Evolutionary conservation across 2,329 filamentous ascomycete species (phyloP).

Genomic region (Aspergillus unguis): DNA sequence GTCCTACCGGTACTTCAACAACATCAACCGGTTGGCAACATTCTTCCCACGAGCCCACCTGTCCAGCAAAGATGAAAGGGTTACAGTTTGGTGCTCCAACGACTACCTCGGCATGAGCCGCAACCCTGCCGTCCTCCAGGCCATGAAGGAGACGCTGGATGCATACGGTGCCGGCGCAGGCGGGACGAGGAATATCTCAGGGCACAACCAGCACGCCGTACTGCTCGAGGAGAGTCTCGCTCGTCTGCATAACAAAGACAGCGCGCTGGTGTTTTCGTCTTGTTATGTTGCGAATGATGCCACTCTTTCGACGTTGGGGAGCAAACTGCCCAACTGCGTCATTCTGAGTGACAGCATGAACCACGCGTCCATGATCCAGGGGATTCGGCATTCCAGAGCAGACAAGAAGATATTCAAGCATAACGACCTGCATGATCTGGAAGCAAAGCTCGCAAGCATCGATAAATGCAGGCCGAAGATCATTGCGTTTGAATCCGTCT

Average conservation of each 20-base stretch:
- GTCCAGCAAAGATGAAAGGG: slow-evolving; percentile 73
- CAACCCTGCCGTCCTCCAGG: slow-evolving; percentile 78
- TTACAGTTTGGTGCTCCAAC: slow-evolving; percentile 99
- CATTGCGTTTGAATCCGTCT: slow-evolving; percentile 97
- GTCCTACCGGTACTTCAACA: slow-evolving; percentile 99
- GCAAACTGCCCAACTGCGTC: slow-evolving; percentile 92
- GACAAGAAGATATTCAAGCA: slow-evolving; percentile 99
- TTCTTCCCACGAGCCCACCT: slow-evolving; percentile 96
- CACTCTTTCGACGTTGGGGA: slow-evolving; percentile 89
- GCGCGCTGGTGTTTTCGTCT: slow-evolving; percentile 89
- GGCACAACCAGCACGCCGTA: slow-evolving; percentile 93
- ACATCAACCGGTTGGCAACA: slow-evolving; percentile 96
- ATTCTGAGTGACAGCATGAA: slow-evolving; percentile 97
- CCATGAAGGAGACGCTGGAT: slow-evolving; percentile 93
- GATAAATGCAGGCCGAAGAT: slow-evolving; percentile 88
- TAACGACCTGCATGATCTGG: slow-evolving; percentile 90
- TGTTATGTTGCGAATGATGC: slow-evolving; percentile 99
- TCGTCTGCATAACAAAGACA: slow-evolving; percentile 85
- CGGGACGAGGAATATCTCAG: slow-evolving; percentile 95
- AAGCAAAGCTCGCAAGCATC: slow-evolving; percentile 85
- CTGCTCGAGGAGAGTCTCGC: slow-evolving; percentile 77
- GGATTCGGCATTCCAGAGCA: slow-evolving; percentile 93
- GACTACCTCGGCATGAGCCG: slow-evolving; percentile 98
- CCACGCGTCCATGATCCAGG: slow-evolving; percentile 99
- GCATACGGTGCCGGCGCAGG: slow-evolving; percentile 93